Evolutionary conservation across 2,329 filamentous ascomycete species (phyloP), one percentile per base, ranked within the genome.

Genomic region (Aspergillus melleus): DNA sequence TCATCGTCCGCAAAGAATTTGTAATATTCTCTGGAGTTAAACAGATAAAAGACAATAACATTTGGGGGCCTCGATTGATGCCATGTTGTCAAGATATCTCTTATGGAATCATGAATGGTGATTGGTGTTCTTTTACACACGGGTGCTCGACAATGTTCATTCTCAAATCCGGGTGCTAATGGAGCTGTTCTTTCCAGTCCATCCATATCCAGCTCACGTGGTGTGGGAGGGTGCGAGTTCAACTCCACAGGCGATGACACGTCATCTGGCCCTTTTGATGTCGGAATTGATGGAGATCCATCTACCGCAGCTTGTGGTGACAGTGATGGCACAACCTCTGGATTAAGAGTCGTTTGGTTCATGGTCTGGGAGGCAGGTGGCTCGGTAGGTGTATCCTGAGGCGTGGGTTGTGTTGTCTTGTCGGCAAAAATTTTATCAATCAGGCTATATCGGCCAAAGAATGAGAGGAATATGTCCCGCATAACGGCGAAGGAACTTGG

Each of bases 381-480:
- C n/a, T 16, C 12, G 39, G n/a, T 19, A 14, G 39, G 39, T 44
- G 39, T 44, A 4, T 44, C 12, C 39, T 44, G 12, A 44, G n/a
- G 12, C 12, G 39, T 44, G 12, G n/a, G 39, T 19, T 44, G 39
- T 44, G 12, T 16, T 44, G 10, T 26, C 26, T 51, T 20, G n/a
- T 51, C 26, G 49, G 49, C 11, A 29, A 51, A 20, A 20, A 32
- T 19, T 52, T 24, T 30, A 36, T 52, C 50, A 52, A 52, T 32
- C 24, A 52, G 19, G 50, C n/a, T 24, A 19, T 52, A 26, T 22
- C 50, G 29, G 50, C 50, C 50, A 32, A 52, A 52, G 50, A 52
- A 52, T 30, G 50, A 52, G 26, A 52, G 32, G 50, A 52, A 52
- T 32, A 52, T 52, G 29, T 52, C 50, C 32, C 50, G 50, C 50